These are phyloP conservation scores for Hippophae tibetana DNA, from an alignment of 306 rosid species.

Conservation along the genomic window DNA sequence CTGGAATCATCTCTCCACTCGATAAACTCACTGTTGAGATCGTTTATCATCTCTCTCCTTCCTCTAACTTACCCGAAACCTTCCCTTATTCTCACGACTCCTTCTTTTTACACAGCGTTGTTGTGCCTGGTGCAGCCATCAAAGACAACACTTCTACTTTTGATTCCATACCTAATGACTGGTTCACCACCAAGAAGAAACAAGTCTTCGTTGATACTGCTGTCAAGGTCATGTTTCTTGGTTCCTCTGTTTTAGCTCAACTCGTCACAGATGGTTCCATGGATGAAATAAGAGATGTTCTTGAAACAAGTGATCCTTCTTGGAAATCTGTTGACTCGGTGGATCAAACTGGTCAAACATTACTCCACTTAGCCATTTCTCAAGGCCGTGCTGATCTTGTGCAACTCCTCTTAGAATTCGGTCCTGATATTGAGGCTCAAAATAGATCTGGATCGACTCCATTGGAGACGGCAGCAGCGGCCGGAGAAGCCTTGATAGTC, in stretches of 20 bases:
- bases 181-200: conserved; percentile 70
- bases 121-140: conserved; percentile 68
- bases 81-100: conserved; percentile 58
- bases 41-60: conserved; percentile 42
- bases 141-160: conserved; percentile 52
- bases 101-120: conserved; percentile 70
- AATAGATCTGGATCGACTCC: conserved; percentile 44
- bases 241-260: conserved; percentile 47
- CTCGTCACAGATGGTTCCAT: conserved; percentile 48
- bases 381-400: conserved; percentile 52
- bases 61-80: conserved; percentile 41
- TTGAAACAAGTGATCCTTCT: conserved; percentile 46
- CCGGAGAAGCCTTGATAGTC: conserved; percentile 46
- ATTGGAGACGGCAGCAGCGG: conserved; percentile 49
- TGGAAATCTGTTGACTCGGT: conserved; percentile 49
- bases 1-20: conserved; percentile 75
- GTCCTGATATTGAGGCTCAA: conserved; percentile 42
- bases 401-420: conserved; percentile 62
- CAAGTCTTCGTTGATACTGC: conserved; percentile 76
- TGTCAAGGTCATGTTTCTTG: conserved; percentile 58
- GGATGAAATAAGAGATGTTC: conserved; percentile 56
- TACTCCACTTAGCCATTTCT: conserved; percentile 53
- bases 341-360: conserved; percentile 43
- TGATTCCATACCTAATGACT: conserved; percentile 62
- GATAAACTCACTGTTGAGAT: conserved; percentile 50